Percentiles rank a stretch among this genome's conserved stretches.
Conservation (phyloP, 495 filamentous ascomycete genomes). For the Cairneyella variabilis region DNA sequence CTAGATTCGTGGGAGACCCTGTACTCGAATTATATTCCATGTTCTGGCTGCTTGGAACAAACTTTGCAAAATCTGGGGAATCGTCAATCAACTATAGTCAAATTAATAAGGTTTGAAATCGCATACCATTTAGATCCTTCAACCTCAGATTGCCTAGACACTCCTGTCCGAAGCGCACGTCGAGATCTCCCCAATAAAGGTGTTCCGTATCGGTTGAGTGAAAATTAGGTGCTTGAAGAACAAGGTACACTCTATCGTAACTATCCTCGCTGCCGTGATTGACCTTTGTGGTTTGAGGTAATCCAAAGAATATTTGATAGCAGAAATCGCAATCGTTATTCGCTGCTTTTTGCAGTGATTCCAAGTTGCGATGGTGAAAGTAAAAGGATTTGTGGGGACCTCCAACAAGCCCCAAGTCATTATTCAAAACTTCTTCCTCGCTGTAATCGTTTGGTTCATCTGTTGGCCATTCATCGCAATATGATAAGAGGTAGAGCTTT, state of each 20-base stretch:
- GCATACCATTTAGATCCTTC: neutral
- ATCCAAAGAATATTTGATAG: neutral
- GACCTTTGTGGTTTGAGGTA: neutral
- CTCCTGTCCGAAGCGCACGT: neutral
- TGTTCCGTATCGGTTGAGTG: neutral
- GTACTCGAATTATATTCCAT: slow-evolving; percentile 3
- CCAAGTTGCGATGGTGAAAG: slow-evolving; percentile 7
- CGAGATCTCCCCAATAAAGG: slow-evolving; percentile 1
- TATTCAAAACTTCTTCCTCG: slow-evolving; percentile 5
- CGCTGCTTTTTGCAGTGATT: slow-evolving; percentile 3
- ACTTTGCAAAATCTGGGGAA: slow-evolving; percentile 9
- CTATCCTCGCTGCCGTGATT: neutral
- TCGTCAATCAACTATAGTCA: neutral
- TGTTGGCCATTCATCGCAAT: neutral
- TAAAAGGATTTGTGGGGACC: neutral
- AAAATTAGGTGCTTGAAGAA: slow-evolving; percentile 2
- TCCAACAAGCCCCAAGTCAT: slow-evolving; percentile 5
- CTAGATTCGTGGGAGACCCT: slow-evolving; percentile 5
- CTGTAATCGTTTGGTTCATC: slow-evolving; percentile 1
- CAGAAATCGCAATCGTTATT: slow-evolving; percentile 3
- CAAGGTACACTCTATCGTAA: slow-evolving; percentile 3
- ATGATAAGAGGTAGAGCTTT: slow-evolving; percentile 5
- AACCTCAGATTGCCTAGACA: slow-evolving; percentile 3
- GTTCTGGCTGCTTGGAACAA: neutral
- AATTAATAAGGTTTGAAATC: neutral